Conservation (phyloP, 2,329 filamentous ascomycete species). For the Sphaerulina musiva region DNA sequence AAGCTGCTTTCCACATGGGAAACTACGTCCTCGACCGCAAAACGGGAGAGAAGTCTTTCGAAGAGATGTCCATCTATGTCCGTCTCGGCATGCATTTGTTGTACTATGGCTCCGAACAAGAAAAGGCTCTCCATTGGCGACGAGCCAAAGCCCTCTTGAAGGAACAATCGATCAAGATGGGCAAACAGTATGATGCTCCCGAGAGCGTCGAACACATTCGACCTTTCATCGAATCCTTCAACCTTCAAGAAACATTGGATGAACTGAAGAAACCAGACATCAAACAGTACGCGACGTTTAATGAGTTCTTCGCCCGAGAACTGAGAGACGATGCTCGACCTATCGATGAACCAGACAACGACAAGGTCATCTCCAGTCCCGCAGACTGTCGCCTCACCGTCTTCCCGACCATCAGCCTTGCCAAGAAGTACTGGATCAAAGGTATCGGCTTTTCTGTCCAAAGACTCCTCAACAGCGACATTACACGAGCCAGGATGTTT, state of each 20-base stretch:
- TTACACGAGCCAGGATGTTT: conserved; percentile 30
- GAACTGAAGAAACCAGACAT: conserved; percentile 37
- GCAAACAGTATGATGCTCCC: conserved; percentile 37
- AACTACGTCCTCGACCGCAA: conserved; percentile 41
- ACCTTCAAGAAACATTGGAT: conserved; percentile 29
- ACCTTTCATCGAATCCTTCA: conserved; percentile 39
- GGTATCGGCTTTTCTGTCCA: conserved; percentile 37
- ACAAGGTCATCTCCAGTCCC: conserved; percentile 29
- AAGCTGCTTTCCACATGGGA: conserved; percentile 37
- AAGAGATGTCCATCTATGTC: conserved; percentile 41
- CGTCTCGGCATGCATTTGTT: conserved; percentile 40
- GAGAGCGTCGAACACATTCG: conserved; percentile 35
- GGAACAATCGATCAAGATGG: conserved; percentile 38
- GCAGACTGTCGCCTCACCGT: conserved; percentile 39
- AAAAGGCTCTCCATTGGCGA: conserved; percentile 36
- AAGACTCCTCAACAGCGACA: conserved; percentile 27
- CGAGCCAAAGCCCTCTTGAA: conserved; percentile 32
- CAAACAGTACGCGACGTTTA: conserved; percentile 38
- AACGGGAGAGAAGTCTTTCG: conserved; percentile 38
- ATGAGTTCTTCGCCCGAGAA: conserved; percentile 40
- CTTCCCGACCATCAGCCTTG: conserved; percentile 35
- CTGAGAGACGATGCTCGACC: conserved; percentile 35
- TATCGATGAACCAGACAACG: conserved; percentile 34
- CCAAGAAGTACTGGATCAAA: conserved; percentile 42
- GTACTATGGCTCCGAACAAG: conserved; percentile 39